A percentile compares a stretch with the other conserved stretches of the same genome.
These are phyloP conservation scores for Citrus sp. DNA, from an alignment of 345 rosid species.

Conservation along the genomic window DNA sequence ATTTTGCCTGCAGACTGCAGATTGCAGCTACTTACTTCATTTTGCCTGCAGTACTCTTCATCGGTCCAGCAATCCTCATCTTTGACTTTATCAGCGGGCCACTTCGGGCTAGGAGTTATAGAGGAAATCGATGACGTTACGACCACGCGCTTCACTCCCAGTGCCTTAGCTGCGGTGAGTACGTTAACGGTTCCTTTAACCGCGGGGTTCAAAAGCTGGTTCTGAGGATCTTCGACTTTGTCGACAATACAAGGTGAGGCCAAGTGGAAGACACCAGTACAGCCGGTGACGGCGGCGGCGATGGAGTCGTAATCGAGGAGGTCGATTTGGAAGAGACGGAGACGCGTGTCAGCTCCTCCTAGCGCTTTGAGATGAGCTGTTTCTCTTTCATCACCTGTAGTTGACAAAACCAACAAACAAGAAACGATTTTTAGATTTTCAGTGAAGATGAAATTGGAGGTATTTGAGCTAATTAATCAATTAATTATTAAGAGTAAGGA, in stretches of 20 bases:
- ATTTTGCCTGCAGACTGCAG: conserved; percentile 35
- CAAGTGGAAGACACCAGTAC: conserved; percentile 82
- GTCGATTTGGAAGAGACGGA: conserved; percentile 80
- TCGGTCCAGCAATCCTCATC: conserved; percentile 87
- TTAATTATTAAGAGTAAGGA: not conserved
- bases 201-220: conserved; percentile 80
- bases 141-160: conserved; percentile 77
- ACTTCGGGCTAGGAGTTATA: conserved; percentile 74
- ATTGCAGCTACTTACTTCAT: conserved; percentile 40
- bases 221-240: conserved; percentile 72
- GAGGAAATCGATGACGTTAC: conserved; percentile 81
- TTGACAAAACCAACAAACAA: not conserved
- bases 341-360: conserved; percentile 76
- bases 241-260: conserved; percentile 92
- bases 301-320: conserved; percentile 76
- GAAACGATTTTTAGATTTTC: not conserved
- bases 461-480: too few species aligned
- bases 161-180: conserved; percentile 68
- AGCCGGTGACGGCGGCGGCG: conserved; percentile 56
- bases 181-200: conserved; percentile 81
- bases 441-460: not conserved
- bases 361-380: conserved; percentile 74
- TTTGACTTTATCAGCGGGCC: conserved; percentile 80
- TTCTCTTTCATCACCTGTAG: conserved; percentile 68
- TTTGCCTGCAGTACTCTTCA: conserved; percentile 61